Evolutionary conservation across 116 monocot species (phyloP).

Genomic region (Posidonia oceanica): DNA sequence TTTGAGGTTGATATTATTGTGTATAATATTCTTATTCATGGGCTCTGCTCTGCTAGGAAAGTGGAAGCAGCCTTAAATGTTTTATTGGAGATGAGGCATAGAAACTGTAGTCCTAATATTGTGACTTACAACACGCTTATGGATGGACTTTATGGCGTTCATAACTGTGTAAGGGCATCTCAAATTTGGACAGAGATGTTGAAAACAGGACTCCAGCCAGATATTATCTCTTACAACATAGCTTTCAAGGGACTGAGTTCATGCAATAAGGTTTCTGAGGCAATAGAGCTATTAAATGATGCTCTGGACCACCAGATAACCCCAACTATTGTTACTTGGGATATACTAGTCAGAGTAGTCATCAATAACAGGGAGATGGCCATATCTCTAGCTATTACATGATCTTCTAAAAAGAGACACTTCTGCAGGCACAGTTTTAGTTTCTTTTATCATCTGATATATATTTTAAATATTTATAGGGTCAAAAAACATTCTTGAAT

Average conservation of each 20-base stretch:
- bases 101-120: slow-evolving; percentile 20
- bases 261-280: slow-evolving; percentile 37
- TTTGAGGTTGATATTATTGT: slow-evolving; percentile 38
- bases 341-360: slow-evolving; percentile 61
- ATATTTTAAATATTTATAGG: not conserved
- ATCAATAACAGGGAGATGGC: slow-evolving; percentile 6
- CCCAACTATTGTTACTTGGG: slow-evolving; percentile 71
- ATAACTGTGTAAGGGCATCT: slow-evolving; percentile 46
- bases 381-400: not conserved
- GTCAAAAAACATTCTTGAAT: not conserved
- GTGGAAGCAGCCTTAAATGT: slow-evolving; percentile 46
- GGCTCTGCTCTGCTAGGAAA: slow-evolving; percentile 55
- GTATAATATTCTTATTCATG: slow-evolving; percentile 77
- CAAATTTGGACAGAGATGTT: slow-evolving; percentile 60
- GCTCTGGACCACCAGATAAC: slow-evolving; percentile 30
- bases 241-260: slow-evolving; percentile 72
- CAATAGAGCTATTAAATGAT: slow-evolving; percentile 45
- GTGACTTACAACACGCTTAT: slow-evolving; percentile 79
- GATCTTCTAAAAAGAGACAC: not conserved
- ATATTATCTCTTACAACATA: slow-evolving; percentile 80
- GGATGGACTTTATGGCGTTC: slow-evolving; percentile 56
- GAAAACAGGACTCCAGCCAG: slow-evolving; percentile 56
- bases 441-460: not conserved
- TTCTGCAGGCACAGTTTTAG: not conserved
- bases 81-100: slow-evolving; percentile 40